Conservation (phyloP, 257 asterid genomes). For the Ilex asprella region DNA sequence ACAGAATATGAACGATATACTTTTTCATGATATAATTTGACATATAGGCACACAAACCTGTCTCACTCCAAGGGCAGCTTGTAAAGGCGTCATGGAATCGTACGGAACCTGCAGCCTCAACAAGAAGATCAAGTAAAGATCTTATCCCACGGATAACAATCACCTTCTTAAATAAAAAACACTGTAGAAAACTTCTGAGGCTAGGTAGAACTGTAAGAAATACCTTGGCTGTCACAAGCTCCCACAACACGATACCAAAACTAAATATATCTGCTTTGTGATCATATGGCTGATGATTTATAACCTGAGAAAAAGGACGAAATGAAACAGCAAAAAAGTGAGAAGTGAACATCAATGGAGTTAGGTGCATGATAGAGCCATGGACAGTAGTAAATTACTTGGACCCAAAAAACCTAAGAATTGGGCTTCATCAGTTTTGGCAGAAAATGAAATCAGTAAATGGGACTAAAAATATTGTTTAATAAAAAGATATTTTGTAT, state of each 20-base stretch:
- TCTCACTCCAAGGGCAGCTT: conserved; percentile 87
- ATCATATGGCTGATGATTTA: conserved; percentile 86
- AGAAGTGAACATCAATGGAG: no score
- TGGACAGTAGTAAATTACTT: no score
- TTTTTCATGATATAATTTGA: neutral
- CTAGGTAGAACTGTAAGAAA: conserved; percentile 1
- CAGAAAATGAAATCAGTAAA: no score
- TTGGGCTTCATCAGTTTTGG: no score
- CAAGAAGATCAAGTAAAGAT: neutral
- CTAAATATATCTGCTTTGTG: conserved; percentile 92
- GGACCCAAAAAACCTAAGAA: no score
- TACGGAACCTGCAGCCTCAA: conserved; percentile 60
- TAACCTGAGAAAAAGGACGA: conserved; percentile 39
- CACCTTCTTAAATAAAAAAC: no score
- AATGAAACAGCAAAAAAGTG: neutral
- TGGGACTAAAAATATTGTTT: no score
- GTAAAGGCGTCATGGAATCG: conserved; percentile 70
- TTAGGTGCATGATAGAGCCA: no score
- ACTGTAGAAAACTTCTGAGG: no score
- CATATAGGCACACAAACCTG: conserved; percentile 41
- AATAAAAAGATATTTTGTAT: no score
- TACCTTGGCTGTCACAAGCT: conserved; percentile 83
- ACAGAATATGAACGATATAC: neutral
- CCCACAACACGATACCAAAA: conserved; percentile 94
- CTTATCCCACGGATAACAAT: neutral